These are phyloP conservation scores for Hortaea sp. DNA, from an alignment of 2,329 filamentous ascomycete species.

Conservation along the genomic window DNA sequence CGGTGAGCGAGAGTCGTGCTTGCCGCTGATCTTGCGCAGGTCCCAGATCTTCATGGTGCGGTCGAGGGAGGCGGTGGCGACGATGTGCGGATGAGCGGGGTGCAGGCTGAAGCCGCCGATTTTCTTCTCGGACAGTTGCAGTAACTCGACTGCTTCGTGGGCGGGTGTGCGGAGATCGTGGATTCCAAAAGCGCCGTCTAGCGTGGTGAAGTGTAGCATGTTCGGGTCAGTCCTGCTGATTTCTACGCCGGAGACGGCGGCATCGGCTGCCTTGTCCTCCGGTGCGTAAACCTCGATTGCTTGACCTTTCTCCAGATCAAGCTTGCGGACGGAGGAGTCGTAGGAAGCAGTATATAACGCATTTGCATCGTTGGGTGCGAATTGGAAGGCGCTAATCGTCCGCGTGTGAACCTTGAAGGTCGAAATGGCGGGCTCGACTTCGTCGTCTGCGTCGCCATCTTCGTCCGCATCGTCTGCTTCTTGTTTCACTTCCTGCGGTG, in stretches of 20 bases:
- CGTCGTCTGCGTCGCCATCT: slow-evolving; percentile 55
- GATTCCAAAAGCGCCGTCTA: slow-evolving; percentile 69
- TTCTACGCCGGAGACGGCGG: slow-evolving; percentile 76
- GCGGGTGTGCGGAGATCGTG: slow-evolving; percentile 61
- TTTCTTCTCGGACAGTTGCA: slow-evolving; percentile 78
- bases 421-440: slow-evolving; percentile 66
- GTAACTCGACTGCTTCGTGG: slow-evolving; percentile 49
- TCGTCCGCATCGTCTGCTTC: slow-evolving; percentile 52
- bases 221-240: slow-evolving; percentile 62
- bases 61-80: slow-evolving; percentile 85
- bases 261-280: slow-evolving; percentile 55
- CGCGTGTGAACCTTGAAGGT: slow-evolving; percentile 83
- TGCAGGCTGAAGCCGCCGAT: slow-evolving; percentile 88
- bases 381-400: slow-evolving; percentile 77
- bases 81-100: slow-evolving; percentile 66
- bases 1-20: slow-evolving; percentile 49
- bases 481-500: slow-evolving; percentile 32
- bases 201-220: slow-evolving; percentile 74
- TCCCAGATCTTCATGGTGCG: slow-evolving; percentile 90
- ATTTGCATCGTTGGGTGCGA: slow-evolving; percentile 62
- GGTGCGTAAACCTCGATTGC: slow-evolving; percentile 78
- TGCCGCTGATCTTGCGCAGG: slow-evolving; percentile 49
- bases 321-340: slow-evolving; percentile 79
- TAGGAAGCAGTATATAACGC: slow-evolving; percentile 79
- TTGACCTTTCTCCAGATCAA: slow-evolving; percentile 71